Base-by-base conservation (phyloP, 2,329 filamentous ascomycete species). In the Hypoxylon sp. region DNA sequence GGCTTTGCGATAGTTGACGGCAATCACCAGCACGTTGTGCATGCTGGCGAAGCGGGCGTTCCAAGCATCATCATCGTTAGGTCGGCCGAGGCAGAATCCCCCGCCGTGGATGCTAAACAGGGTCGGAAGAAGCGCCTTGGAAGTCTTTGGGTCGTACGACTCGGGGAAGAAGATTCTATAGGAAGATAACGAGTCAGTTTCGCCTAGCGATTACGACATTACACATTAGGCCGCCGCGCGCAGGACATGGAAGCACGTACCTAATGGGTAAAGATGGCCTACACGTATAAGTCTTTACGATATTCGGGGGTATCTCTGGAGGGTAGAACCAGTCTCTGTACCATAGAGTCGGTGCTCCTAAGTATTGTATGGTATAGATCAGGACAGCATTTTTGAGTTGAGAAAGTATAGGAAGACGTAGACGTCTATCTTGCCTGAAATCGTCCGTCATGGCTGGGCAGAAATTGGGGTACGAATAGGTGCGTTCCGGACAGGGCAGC, bases 21-120 rank as follows among this genome's bases (percentile, higher is more conserved):
- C 77, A 44, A 82, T 69, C 8, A 83, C 80, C n/a, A 81, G 70
- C 54, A 81, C 70, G 50, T 76, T 73, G 55, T 79, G 73, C 20
- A 72, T 71, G 30, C 76, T 74, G 11, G 79, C 74, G 67, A 81
- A 79, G 47, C 70, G 68, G 43, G 68, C 67, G 54, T 78, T 81
- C 72, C 79, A 77, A 8, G 67, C 62, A 64, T 82, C 79, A 62
- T 82, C 80, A 22, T 78, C 67, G 26, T 68, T 47, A 0, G 79
- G 74, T 19, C 75, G 65, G 58, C 77, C 74, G 34, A 83, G 17
- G 30, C 74, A 74, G 60, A 80, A 81, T 4, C 80, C 80, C 19
- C 81, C 80, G 39, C 81, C 81, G 58, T 84, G 81, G 54, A 82
- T 77, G 50, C 75, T 75, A 48, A 83, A 74, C 34, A 82, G 73